Conservation (phyloP, 2,329 filamentous ascomycete genomes). For the Triangularia setosa region DNA sequence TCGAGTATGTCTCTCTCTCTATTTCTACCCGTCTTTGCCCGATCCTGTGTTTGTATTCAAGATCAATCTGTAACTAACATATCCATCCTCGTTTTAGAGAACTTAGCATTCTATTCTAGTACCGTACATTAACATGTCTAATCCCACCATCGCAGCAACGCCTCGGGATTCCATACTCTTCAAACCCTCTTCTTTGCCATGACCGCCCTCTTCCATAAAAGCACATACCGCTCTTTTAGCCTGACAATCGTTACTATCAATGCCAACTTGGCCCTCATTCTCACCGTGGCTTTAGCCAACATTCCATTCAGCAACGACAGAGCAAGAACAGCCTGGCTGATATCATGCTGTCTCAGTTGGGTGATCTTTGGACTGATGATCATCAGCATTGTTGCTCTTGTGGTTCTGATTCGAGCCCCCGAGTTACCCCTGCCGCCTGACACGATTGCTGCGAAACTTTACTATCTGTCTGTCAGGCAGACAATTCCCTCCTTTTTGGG, state of each 20-base stretch:
- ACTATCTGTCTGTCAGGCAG: not conserved
- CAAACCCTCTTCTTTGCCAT: not conserved
- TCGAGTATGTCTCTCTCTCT: not conserved
- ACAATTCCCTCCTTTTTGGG: not conserved
- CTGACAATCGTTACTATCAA: not conserved
- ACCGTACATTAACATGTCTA: not conserved
- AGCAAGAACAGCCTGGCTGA: not conserved
- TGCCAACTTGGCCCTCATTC: not conserved
- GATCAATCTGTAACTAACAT: no score
- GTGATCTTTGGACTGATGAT: not conserved
- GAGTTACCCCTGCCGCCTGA: not conserved
- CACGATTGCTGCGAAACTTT: not conserved
- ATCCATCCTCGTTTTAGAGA: not conserved
- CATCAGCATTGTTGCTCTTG: not conserved
- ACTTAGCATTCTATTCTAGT: not conserved
- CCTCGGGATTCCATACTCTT: not conserved
- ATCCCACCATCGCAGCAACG: not conserved
- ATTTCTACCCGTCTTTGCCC: not conserved
- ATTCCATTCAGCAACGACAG: not conserved
- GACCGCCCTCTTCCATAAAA: not conserved
- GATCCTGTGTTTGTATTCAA: no score
- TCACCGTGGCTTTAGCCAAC: not conserved
- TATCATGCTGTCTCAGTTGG: not conserved
- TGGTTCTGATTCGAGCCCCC: not conserved
- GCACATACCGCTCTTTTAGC: not conserved